Percentiles rank a stretch among this genome's conserved stretches.
These are phyloP conservation scores for Beauveria scarabaeidicola DNA, from an alignment of 2,329 filamentous ascomycete species.

Conservation along the genomic window DNA sequence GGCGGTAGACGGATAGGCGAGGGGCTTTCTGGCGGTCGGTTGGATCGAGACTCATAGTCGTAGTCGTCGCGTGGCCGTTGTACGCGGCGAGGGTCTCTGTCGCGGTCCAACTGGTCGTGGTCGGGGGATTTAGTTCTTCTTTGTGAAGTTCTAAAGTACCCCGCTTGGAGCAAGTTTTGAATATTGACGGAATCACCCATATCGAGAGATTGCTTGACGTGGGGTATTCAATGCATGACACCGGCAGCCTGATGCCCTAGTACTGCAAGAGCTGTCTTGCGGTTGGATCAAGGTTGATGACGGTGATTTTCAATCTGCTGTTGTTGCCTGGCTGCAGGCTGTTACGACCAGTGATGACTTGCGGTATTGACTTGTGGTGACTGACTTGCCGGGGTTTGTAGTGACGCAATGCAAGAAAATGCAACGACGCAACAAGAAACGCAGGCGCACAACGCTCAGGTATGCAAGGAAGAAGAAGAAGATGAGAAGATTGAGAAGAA, in stretches of 20 bases:
- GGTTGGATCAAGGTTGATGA: neutral
- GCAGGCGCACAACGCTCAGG: neutral
- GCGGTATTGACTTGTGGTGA: constrained; percentile 1
- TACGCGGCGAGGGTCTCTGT: neutral
- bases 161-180: constrained; percentile 38
- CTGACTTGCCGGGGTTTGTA: neutral
- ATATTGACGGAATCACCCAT: constrained; percentile 39
- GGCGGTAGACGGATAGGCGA: constrained; percentile 7
- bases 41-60: neutral
- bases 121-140: constrained; percentile 13
- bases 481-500: neutral
- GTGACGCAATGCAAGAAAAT: constrained; percentile 4
- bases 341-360: neutral
- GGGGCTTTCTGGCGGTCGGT: neutral
- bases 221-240: constrained; percentile 9
- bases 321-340: neutral
- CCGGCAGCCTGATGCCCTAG: neutral
- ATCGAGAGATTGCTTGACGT: constrained; percentile 16
- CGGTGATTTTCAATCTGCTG: neutral
- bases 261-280: neutral
- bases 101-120: neutral
- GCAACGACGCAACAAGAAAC: neutral
- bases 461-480: neutral
- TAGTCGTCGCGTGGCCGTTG: neutral
- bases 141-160: constrained; percentile 42